Percentiles rank a stretch among this genome's conserved stretches.
These are phyloP conservation scores for Fraxinus americana DNA, from an alignment of 257 asterid species.

Conservation along the genomic window DNA sequence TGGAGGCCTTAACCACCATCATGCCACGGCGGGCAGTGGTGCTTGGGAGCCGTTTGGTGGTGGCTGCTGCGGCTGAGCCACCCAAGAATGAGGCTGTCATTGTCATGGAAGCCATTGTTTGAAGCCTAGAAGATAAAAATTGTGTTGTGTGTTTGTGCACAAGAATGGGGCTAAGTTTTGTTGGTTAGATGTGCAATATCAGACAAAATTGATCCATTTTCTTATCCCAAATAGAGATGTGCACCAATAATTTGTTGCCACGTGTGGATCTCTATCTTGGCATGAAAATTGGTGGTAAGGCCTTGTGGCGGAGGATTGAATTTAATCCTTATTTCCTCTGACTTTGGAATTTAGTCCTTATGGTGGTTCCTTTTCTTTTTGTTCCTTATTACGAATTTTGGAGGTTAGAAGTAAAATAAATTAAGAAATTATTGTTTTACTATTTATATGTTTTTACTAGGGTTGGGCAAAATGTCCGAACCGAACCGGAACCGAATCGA, in stretches of 20 bases:
- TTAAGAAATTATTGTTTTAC: no score
- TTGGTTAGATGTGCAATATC: slow-evolving; percentile 10
- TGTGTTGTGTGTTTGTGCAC: background rate
- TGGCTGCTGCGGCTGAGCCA: slow-evolving; percentile 34
- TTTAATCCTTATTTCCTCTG: no score
- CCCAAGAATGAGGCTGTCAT: slow-evolving; percentile 58
- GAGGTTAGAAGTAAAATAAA: background rate
- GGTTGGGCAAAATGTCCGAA: no score
- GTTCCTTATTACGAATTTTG: background rate
- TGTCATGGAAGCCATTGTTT: slow-evolving; percentile 60
- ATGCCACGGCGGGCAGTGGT: slow-evolving; percentile 41
- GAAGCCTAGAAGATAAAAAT: background rate
- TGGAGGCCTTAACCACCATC: slow-evolving; percentile 48
- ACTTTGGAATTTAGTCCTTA: background rate
- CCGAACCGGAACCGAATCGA: no score
- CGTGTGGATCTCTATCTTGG: slow-evolving; percentile 22
- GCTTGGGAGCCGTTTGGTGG: slow-evolving; percentile 39
- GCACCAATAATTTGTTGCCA: background rate
- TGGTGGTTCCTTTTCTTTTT: background rate
- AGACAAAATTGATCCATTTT: slow-evolving; percentile 33
- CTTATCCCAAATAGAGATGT: slow-evolving; percentile 29
- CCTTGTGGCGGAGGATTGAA: background rate
- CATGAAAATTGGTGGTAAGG: slow-evolving; percentile 13
- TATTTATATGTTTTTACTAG: background rate
- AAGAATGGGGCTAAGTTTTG: background rate